Base-by-base conservation (phyloP, 2,329 filamentous ascomycete genomes). In the Fusarium sp. region DNA sequence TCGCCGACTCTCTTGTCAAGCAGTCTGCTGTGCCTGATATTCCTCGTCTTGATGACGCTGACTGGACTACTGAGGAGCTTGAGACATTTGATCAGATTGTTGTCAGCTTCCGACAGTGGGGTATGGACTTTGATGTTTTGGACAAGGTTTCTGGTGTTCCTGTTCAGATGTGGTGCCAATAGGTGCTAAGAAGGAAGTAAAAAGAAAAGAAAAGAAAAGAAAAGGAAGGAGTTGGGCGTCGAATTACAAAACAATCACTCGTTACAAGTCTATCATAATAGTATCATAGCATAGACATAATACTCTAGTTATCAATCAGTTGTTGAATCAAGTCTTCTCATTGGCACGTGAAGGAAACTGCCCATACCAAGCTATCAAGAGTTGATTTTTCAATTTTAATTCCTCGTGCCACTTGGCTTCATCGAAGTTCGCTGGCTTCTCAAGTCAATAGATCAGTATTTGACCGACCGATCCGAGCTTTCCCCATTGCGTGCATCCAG, bases 51-150 rank as follows among this genome's bases (percentile, higher is more conserved):
- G 49, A 45, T 4, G 70, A 73, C 6, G 54, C 61, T 1, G 51
- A 72, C 7, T 74, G 70, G 72, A 58, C 42, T 3, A 58, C 50
- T n/a, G 50, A 62, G 21, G 44, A 62, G n/a, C 48, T 74, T 11
- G 60, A 70, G 26, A 39, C 16, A 1, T 74, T 73, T 11, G 70
- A 74, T 16, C 37, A 62, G 31, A 71, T 74, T 3, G 58, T 73
- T 4, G 65, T 74, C 6, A 57, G 59, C 28, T 61, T 65, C 21
- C 51, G 46, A 23, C 70, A 74, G 13, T 43, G 31, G 25, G 62
- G 52, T 2, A 65, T 74, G 61, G 58, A 70, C 37, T 72, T 74
- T 44, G 59, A 41, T 19, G 19, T 71, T 2, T 19, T 71, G 37
- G 54, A 58, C 0, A 42, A 37, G 12, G 37, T 71, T 2, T 30